These are phyloP conservation scores for Echium plantagineum DNA, from an alignment of 257 asterid species.

Conservation along the genomic window DNA sequence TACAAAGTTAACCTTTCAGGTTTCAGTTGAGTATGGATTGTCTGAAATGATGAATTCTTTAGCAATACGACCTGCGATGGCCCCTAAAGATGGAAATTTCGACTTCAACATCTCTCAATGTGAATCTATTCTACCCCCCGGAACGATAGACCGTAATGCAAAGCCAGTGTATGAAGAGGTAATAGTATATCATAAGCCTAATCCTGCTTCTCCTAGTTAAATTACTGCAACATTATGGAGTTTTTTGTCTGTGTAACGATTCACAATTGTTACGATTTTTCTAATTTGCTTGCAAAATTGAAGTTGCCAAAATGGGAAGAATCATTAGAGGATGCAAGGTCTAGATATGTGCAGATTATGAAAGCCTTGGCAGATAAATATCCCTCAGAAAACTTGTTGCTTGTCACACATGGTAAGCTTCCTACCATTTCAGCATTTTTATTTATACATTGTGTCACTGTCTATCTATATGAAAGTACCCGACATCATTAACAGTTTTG, in stretches of 20 bases:
- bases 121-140: constrained; percentile 59
- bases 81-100: constrained; percentile 68
- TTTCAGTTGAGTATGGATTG: constrained; percentile 69
- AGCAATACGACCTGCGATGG: constrained; percentile 52
- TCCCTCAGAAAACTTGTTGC: constrained; percentile 72
- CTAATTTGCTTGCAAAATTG: constrained; percentile 4
- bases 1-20: constrained; percentile 25
- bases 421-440: neutral
- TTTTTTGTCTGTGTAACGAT: neutral
- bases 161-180: constrained; percentile 60
- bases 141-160: constrained; percentile 39
- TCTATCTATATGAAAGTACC: too few relatives aligned
- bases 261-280: constrained; percentile 4
- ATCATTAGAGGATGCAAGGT: constrained; percentile 35
- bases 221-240: neutral
- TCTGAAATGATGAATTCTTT: constrained; percentile 66
- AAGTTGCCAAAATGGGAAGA: constrained; percentile 85
- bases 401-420: constrained; percentile 76
- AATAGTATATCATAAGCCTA: constrained; percentile 12
- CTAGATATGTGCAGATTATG: constrained; percentile 48
- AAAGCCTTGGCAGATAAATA: constrained; percentile 69
- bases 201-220: neutral
- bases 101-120: constrained; percentile 49
- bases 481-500: neutral
- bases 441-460: too few relatives aligned